Evolutionary conservation across 345 rosid genomes (phyloP), one percentile per base, ranked within the genome.

Genomic region (Gossypium turneri): DNA sequence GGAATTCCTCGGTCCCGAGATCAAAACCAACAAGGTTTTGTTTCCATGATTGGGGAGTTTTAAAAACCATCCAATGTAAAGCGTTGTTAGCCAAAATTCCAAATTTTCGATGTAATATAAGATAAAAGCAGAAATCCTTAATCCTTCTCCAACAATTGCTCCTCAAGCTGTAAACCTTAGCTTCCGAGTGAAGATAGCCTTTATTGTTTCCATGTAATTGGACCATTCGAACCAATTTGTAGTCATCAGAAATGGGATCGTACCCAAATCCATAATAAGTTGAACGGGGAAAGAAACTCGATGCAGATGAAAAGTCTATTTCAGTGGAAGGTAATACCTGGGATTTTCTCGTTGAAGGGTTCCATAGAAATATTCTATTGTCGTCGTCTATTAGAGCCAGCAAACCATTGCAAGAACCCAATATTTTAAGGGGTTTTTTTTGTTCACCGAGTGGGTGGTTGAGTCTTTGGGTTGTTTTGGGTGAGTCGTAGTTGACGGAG

Each of bases 341-440:
- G 41, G 57, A 71, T 65, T 77, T 73, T 67, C 79, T 57, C 4
- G 83, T 82, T 2, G 85, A 73, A 12, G 82, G 80, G 43, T 86
- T 86, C 72, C 79, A 86, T 0, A 88, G 24, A 5, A 73, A 74
- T 41, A 83, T 48, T 53, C 80, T 80, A 8, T 77, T 78, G 4
- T 79, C 83, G 15, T 78, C 79, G 76, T 76, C 81, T 4, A 76
- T 58, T 58, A 86, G 52, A 62, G 79, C 82, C 2, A 86, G 47
- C 67, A 88, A 69, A 17, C 91, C 89, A 48, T 86, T 77, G 41
- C 77, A 83, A 12, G 86, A 83, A 1, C 89, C 88, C 11, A 81
- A 29, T 0, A 78, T 82, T 72, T 81, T 81, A 48, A 83, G 82
- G 1, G 62, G 11, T 80, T 25, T 12, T 64, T 8, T 7, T 1